Conservation (phyloP, 2,329 filamentous ascomycete genomes). For the Dactylonectria estremocensis region DNA sequence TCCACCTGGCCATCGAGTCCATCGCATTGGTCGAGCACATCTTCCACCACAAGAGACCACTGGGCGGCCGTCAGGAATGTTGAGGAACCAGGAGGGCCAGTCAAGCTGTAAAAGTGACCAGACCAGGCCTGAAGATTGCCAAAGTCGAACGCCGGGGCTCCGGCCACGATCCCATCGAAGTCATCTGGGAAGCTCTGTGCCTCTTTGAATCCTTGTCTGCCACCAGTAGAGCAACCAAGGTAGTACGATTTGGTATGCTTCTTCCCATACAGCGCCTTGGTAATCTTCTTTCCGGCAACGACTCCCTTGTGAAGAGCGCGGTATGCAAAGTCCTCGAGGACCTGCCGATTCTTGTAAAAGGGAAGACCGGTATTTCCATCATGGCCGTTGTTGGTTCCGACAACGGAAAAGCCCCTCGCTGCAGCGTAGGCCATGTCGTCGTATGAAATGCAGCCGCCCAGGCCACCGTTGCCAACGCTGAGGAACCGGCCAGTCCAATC, state of each 20-base stretch:
- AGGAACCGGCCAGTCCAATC: conserved; percentile 61
- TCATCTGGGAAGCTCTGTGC: conserved; percentile 68
- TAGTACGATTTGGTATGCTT: conserved; percentile 65
- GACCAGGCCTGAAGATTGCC: conserved; percentile 59
- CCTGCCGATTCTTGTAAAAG: conserved; percentile 55
- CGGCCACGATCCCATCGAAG: conserved; percentile 66
- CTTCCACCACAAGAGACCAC: conserved; percentile 60
- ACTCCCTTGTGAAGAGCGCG: conserved; percentile 63
- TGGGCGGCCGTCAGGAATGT: conserved; percentile 42
- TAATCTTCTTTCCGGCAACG: conserved; percentile 63
- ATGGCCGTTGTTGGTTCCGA: conserved; percentile 67
- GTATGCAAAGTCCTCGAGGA: conserved; percentile 55
- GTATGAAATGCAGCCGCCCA: conserved; percentile 65
- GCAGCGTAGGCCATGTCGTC: conserved; percentile 62
- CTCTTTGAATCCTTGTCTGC: conserved; percentile 69
- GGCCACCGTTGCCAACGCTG: conserved; percentile 64
- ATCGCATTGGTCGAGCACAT: conserved; percentile 66
- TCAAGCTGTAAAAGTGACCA: conserved; percentile 13
- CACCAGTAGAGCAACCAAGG: conserved; percentile 73
- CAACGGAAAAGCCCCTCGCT: conserved; percentile 60
- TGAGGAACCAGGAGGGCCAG: conserved; percentile 3
- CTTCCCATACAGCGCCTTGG: conserved; percentile 62
- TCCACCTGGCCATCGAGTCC: conserved; percentile 63
- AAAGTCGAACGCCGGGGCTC: conserved; percentile 64
- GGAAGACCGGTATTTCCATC: conserved; percentile 57